Conservation (phyloP, 108 stramenopile genomes). For the Skeletonema costatum region DNA sequence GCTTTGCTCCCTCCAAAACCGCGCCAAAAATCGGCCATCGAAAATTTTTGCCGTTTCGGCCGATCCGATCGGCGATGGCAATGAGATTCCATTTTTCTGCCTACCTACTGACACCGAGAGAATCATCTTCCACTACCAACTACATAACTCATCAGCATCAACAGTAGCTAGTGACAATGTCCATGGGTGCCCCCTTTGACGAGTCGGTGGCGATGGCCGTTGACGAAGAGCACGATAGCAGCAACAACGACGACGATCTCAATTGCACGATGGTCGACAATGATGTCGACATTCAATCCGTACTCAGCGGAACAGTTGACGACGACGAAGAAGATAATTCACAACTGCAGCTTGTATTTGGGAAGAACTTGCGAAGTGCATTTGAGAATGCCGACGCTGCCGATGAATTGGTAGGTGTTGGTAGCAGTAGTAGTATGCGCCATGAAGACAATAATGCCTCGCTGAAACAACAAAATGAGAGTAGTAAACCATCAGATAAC, state of each 20-base stretch:
- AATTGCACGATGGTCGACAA: slow-evolving; percentile 13
- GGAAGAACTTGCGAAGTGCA: slow-evolving; percentile 3
- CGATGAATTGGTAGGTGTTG: neutral
- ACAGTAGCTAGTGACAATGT: neutral
- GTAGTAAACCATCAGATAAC: neutral
- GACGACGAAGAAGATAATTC: slow-evolving; percentile 2
- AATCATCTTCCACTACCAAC: neutral
- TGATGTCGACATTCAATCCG: slow-evolving; percentile 13
- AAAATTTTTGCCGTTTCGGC: too few species aligned
- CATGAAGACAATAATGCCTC: neutral
- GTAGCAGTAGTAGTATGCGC: neutral
- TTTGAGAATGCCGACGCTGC: slow-evolving; percentile 10
- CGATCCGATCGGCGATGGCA: too few species aligned
- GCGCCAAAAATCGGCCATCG: too few species aligned
- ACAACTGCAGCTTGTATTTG: neutral
- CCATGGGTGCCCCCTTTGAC: neutral
- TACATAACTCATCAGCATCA: neutral
- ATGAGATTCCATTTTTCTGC: too few species aligned
- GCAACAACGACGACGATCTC: neutral
- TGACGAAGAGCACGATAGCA: neutral
- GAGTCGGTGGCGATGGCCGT: neutral
- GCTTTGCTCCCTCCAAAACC: too few species aligned
- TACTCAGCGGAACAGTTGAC: slow-evolving; percentile 19
- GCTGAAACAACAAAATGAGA: neutral
- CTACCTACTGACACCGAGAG: too few species aligned